Evolutionary conservation across 805 yeast species (phyloP).

Genomic region (Cyberlindnera misumaiensis): DNA sequence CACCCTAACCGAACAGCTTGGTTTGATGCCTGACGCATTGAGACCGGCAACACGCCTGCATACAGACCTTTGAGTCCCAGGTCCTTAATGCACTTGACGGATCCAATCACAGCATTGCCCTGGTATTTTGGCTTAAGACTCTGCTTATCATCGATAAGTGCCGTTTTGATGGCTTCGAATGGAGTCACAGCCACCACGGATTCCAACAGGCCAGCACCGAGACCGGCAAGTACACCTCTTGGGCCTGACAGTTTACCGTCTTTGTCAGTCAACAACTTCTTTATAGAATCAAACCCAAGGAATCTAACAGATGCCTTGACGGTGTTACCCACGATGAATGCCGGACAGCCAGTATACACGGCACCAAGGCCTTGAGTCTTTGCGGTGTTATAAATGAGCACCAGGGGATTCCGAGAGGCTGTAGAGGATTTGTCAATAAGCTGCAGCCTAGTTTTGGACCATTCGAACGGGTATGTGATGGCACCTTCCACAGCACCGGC

Average conservation of each 20-base stretch:
- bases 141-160: slow-evolving; percentile 89
- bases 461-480: slow-evolving; percentile 93
- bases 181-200: slow-evolving; percentile 94
- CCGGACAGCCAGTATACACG: slow-evolving; percentile 92
- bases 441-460: slow-evolving; percentile 91
- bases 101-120: slow-evolving; percentile 40
- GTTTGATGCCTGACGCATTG: slow-evolving; percentile 92
- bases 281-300: slow-evolving; percentile 86
- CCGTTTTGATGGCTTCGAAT: slow-evolving; percentile 93
- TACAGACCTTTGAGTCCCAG: slow-evolving; percentile 80
- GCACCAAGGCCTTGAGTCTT: slow-evolving; percentile 72
- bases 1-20: slow-evolving; percentile 93
- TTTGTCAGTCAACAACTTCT: slow-evolving; percentile 67
- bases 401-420: slow-evolving; percentile 77
- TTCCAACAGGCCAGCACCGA: slow-evolving; percentile 93
- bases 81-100: slow-evolving; percentile 60
- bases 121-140: slow-evolving; percentile 71
- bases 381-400: slow-evolving; percentile 67
- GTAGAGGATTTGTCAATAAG: slow-evolving; percentile 58
- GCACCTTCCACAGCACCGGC: slow-evolving; percentile 97
- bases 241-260: slow-evolving; percentile 86
- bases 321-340: slow-evolving; percentile 92
- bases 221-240: slow-evolving; percentile 91
- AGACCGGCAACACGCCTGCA: slow-evolving; percentile 87
- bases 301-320: slow-evolving; percentile 95